Percentiles rank a stretch among this genome's conserved stretches.
Evolutionary conservation across 2,329 filamentous ascomycete species (phyloP).

Genomic region (Paracorniculantispora psalliotae): DNA sequence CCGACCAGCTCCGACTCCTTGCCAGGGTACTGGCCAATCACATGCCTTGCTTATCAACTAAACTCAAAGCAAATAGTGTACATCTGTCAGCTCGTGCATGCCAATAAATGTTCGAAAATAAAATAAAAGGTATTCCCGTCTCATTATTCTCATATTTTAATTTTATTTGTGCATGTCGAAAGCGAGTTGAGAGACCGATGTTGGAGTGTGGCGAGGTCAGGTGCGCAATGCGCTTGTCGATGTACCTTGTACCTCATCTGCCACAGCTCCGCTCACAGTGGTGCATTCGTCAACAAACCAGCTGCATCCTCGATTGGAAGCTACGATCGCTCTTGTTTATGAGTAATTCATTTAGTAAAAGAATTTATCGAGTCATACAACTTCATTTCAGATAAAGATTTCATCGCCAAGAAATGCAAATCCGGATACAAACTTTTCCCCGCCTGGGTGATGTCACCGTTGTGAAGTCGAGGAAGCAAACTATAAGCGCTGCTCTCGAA

Average conservation of each 20-base stretch:
- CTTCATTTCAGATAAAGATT: not conserved
- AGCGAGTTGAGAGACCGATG: not conserved
- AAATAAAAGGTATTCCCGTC: not conserved
- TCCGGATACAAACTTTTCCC: slow-evolving; percentile 52
- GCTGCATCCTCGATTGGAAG: not conserved
- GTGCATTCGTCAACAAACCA: not conserved
- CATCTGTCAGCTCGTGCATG: not conserved
- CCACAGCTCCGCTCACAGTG: not conserved
- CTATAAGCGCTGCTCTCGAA: slow-evolving; percentile 67
- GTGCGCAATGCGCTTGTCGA: not conserved
- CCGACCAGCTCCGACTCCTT: slow-evolving; percentile 38
- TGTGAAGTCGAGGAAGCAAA: slow-evolving; percentile 42
- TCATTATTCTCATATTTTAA: not conserved
- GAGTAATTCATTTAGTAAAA: not conserved
- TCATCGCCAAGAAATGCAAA: slow-evolving; percentile 26
- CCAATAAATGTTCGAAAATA: not conserved
- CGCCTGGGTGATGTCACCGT: slow-evolving; percentile 71
- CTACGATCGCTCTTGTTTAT: not conserved
- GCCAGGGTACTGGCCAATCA: slow-evolving; percentile 31
- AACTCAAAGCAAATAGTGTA: not conserved
- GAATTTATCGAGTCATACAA: not conserved
- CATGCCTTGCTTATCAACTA: slow-evolving; percentile 13
- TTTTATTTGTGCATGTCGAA: not conserved
- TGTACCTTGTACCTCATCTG: not conserved
- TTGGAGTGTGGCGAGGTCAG: not conserved